These are phyloP conservation scores for Pestalotiopsis sp. DNA, from an alignment of 2,329 filamentous ascomycete genomes.

Conservation along the genomic window DNA sequence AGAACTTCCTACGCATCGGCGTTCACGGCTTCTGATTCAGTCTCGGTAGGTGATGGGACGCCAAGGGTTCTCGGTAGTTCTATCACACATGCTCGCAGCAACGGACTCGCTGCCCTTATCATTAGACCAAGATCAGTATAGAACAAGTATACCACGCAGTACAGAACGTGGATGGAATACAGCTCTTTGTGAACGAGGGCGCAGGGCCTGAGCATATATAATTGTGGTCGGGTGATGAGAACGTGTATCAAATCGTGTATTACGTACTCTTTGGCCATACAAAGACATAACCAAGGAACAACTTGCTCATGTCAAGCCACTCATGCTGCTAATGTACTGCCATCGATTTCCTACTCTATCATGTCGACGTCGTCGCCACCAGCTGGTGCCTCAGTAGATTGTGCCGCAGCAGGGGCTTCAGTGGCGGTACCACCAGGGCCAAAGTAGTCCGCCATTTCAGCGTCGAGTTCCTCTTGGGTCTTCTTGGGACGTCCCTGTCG, in stretches of 20 bases:
- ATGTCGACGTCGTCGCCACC: slow-evolving; percentile 65
- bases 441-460: slow-evolving; percentile 97
- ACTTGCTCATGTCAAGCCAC: not conserved
- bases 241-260: not conserved
- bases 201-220: not conserved
- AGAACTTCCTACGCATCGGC: slow-evolving; percentile 22
- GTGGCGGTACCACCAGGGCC: slow-evolving; percentile 44
- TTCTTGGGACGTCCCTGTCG: slow-evolving; percentile 69
- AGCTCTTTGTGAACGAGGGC: not conserved
- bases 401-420: slow-evolving; percentile 35
- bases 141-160: not conserved
- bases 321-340: not conserved
- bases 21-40: slow-evolving; percentile 15
- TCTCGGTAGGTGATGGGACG: not conserved
- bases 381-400: slow-evolving; percentile 23
- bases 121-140: not conserved
- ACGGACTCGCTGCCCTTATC: not conserved
- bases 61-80: not conserved
- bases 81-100: not conserved
- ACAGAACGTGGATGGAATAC: not conserved
- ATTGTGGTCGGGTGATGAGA: not conserved
- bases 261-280: not conserved
- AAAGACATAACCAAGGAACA: not conserved
- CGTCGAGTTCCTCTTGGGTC: slow-evolving; percentile 88
- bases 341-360: slow-evolving; percentile 54